Evolutionary conservation across 2,329 filamentous ascomycete genomes (phyloP), one percentile per base, ranked within the genome.

Genomic region (Alternaria postmessia): DNA sequence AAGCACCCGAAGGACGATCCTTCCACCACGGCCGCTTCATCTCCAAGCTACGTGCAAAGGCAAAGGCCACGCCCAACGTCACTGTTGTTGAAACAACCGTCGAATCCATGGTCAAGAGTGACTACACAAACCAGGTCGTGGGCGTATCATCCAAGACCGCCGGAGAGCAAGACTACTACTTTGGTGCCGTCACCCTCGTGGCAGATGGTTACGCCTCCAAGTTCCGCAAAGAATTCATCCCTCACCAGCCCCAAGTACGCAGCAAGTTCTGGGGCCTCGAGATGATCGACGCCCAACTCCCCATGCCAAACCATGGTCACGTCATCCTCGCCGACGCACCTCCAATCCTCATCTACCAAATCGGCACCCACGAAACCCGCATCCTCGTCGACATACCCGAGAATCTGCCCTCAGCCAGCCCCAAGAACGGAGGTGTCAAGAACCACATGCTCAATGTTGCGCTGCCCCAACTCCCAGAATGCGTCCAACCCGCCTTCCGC

Each of bases 21-120:
- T 99, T 99, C 78, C 95, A 99, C 82, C 95, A 99, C 81, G 95
- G 95, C 47, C 88, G 93, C 69, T 97, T 99, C 80, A 93, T 99
- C 71, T 88, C 86, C 80, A 89, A 92, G 75, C 82, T 99, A 66
- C 88, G 95, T 61, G 85, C 86, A 69, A 90, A 92, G 26, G 95
- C 93, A 58, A 81, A 88, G 74, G 84, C 81, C 18, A 89, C 94
- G 73, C 84, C 89, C 64, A 97, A 97, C 76, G 93, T 99, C 70
- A 94, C 91, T 22, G 87, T 98, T 30, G 86, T 98, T 67, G 95
- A 99, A 82, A 95, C 93, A 12, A 94, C 94, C 67, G 95, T 91
- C 20, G 89, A 88, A 43, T 88, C 88, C 52, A 86, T 94, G 6
- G 86, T 99, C 57, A 88, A 87, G 57, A 90, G 90, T 72, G 85